Percentiles rank a stretch among this genome's conserved stretches.
These are phyloP conservation scores for Serendipita sp. DNA, from an alignment of 768 basidiomycete species.

Conservation along the genomic window DNA sequence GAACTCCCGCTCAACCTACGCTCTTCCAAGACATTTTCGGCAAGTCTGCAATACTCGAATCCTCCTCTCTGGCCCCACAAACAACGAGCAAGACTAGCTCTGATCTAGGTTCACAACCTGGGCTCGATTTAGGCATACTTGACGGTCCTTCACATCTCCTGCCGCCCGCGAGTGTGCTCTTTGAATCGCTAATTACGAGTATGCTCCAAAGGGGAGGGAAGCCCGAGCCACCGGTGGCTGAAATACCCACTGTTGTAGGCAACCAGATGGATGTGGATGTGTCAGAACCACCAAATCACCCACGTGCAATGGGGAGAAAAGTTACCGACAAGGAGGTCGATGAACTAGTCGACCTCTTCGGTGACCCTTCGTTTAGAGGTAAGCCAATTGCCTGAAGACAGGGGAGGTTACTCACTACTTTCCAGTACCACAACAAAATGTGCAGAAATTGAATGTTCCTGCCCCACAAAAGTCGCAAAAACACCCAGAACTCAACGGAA, in stretches of 20 bases:
- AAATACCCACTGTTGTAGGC: not conserved
- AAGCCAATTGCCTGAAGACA: not conserved
- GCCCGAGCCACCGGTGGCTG: slow-evolving; percentile 17
- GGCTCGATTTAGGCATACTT: slow-evolving; percentile 34
- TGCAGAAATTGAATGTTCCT: not conserved
- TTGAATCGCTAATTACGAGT: slow-evolving; percentile 41
- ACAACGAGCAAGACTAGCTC: slow-evolving; percentile 14
- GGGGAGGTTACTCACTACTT: not conserved
- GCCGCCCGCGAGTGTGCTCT: slow-evolving; percentile 57
- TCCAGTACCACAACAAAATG: not conserved
- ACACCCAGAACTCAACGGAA: not conserved
- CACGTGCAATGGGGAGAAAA: not conserved
- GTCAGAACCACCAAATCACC: not conserved
- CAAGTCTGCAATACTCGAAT: slow-evolving; percentile 40
- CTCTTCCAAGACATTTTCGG: slow-evolving; percentile 90
- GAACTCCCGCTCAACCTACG: slow-evolving; percentile 29
- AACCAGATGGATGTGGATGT: slow-evolving; percentile 11
- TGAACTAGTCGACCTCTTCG: not conserved
- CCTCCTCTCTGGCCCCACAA: slow-evolving; percentile 11
- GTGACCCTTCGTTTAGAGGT: not conserved
- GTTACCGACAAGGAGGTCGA: slow-evolving; percentile 4
- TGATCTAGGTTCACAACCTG: slow-evolving; percentile 21
- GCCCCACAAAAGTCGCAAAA: not conserved
- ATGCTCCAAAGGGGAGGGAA: not conserved
- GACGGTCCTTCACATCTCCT: slow-evolving; percentile 58